Evolutionary conservation across 2,329 filamentous ascomycete species (phyloP), one percentile per base, ranked within the genome.

Genomic region (Colletotrichum cordylinicola): DNA sequence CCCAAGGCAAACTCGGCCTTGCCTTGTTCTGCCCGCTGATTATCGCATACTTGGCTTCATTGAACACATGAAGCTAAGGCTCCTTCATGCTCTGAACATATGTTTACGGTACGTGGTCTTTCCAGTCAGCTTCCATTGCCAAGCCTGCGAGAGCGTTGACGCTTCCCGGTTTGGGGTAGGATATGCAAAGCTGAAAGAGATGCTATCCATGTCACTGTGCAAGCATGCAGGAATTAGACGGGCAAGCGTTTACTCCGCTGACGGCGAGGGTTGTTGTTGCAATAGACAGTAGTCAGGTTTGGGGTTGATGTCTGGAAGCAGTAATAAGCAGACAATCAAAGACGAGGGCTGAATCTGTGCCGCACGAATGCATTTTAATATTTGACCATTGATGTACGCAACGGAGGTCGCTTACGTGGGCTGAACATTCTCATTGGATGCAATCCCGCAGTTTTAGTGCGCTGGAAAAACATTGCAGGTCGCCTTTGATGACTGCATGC

Each of bases 391-490:
- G 39, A n/a, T n/a, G 18, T 48, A n/a, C 18, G 39, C 39, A 48
- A 48, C 9, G 0, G 18, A n/a, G 12, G 39, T n/a, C 39, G 6
- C 39, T 48, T 7, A 0, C 39, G n/a, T 48, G 5, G 9, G 18
- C 18, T 48, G 39, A 48, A 48, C 1, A 48, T 0, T n/a, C 3
- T 12, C 1, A 12, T n/a, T 43, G 9, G 39, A 7, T 48, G 39
- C 0, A 4, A 1, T 8, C 18, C 3, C 10, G 18, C 18, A 48
- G 9, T 1, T 2, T 48, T 18, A 48, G 12, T 48, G 39, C 6
- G 39, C 18, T 48, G 12, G 9, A 48, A 4, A 3, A 9, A 9
- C 39, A 12, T 18, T 48, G 39, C 39, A n/a, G 18, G 3, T 2
- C n/a, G 39, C 39, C 4, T 2, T 43, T n/a, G 16, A 43, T 43